Base-by-base conservation (phyloP, 1,284 basidiomycete genomes). In the Cryptococcus wingfieldii region DNA sequence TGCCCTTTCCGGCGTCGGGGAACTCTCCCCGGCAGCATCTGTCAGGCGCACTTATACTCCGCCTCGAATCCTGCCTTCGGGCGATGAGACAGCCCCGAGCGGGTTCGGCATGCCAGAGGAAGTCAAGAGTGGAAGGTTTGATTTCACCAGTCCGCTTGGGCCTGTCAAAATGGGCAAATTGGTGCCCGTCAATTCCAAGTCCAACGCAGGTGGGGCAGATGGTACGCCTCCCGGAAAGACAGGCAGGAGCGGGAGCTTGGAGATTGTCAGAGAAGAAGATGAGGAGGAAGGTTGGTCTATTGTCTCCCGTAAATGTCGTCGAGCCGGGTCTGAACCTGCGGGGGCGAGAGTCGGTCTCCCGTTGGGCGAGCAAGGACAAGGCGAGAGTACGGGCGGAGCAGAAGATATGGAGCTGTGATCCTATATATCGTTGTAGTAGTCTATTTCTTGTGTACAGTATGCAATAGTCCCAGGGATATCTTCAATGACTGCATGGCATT, bases 91-190 rank as follows among this genome's bases (percentile, higher is more conserved):
- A 0, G 72, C 70, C 10, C 66, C 66, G 2, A 51, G n/a, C 47
- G 25, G 31, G 23, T 44, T 45, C 14, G 31, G 41, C 41, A 45
- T 45, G 53, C 28, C 66, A 16, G 60, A 65, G 6, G 66, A 54
- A 16, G 67, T 70, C 0, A 62, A 64, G 0, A 43, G 67, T 7
- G 61, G 59, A 27, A 65, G 54, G 18, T 75, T 75, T 42, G 74
- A 74, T 48, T 75, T 75, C 54, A 67, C 71, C 43, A 69, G 66
- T 19, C 73, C 73, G 0, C 54, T 75, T 0, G 67, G 69, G 18
- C 67, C 67, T 0, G 66, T 67, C 18, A 53, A 54, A 41, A 34
- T 53, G 41, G 68, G 60, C 38, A 59, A 58, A 44, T 54, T 63
- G 27, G 31, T 34, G 31, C 45, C 52, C 5, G 47, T 19, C 25